Percentiles rank a stretch among this genome's conserved stretches.
Conservation (phyloP, 2,329 filamentous ascomycete genomes). For the Fusarium transvaalense region DNA sequence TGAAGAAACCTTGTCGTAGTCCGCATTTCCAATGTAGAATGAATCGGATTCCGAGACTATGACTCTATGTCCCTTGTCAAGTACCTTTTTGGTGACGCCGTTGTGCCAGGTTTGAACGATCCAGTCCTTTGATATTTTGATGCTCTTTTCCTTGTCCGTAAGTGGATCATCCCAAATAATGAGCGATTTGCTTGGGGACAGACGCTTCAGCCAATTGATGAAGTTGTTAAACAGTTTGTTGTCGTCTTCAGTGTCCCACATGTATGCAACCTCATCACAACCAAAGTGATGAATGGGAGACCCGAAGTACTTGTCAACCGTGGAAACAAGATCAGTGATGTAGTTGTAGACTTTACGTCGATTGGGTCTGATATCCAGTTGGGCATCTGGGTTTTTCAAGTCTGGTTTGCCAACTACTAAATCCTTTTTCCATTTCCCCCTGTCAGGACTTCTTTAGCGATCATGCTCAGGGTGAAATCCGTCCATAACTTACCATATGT, state of each 20-base stretch:
- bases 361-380: slow-evolving; percentile 10
- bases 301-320: background rate
- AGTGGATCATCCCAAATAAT: slow-evolving; percentile 20
- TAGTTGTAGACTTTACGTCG: background rate
- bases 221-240: slow-evolving; percentile 9
- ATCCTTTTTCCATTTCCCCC: slow-evolving; percentile 16
- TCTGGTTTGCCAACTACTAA: slow-evolving; percentile 11
- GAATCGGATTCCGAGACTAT: slow-evolving; percentile 9
- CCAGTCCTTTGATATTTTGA: slow-evolving; percentile 6
- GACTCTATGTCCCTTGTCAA: slow-evolving; percentile 5
- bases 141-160: slow-evolving; percentile 1
- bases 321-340: background rate
- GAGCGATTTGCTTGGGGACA: background rate
- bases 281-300: slow-evolving; percentile 22
- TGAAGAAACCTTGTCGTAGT: background rate
- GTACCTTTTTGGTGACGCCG: background rate
- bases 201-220: slow-evolving; percentile 2
- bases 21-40: slow-evolving; percentile 20
- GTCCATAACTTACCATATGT: slow-evolving; percentile 6
- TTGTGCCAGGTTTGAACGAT: slow-evolving; percentile 25
- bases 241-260: slow-evolving; percentile 10
- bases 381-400: background rate
- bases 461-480: accelerated
- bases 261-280: slow-evolving; percentile 15
- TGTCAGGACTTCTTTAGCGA: accelerated